phyloP scores from a whole-genome alignment of 1,139 yeast genomes.

The Candida sanyaensis region DNA sequence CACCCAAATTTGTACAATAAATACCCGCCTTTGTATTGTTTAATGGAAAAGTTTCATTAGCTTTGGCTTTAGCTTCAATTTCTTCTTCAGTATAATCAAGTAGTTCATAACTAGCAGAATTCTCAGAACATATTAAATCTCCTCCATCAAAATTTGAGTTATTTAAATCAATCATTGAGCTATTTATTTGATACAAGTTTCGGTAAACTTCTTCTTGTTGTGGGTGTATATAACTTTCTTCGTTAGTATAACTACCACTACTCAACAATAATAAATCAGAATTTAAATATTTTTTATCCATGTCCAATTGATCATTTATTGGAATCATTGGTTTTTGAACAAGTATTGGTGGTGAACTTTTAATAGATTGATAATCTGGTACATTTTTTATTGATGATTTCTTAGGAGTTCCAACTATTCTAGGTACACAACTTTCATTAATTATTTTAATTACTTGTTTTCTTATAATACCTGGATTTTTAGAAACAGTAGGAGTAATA shows the following conservation, averaged over 20 bases:
- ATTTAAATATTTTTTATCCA: constrained; percentile 23
- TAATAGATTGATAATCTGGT: constrained; percentile 1
- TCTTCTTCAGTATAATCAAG: background rate
- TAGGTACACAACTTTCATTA: constrained; percentile 7
- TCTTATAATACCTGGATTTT: background rate
- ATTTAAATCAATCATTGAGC: constrained; percentile 10
- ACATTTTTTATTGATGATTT: background rate
- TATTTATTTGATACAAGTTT: constrained; percentile 13
- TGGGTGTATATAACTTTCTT: background rate
- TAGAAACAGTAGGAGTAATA: background rate
- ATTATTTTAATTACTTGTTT: constrained; percentile 7
- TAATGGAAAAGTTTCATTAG: background rate
- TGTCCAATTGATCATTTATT: constrained; percentile 14
- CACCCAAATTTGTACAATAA: background rate
- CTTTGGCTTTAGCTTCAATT: background rate
- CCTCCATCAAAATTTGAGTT: background rate
- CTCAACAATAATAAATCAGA: constrained; percentile 15
- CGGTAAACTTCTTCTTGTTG: constrained; percentile 10
- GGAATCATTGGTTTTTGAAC: background rate
- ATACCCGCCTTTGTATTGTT: too few species aligned
- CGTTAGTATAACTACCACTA: background rate
- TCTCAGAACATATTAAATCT: background rate
- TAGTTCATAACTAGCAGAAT: background rate
- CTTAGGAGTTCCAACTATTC: background rate
- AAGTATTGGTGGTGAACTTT: constrained; percentile 11